Conservation (phyloP, 1,284 basidiomycete species). For the Cryptococcus sp. region DNA sequence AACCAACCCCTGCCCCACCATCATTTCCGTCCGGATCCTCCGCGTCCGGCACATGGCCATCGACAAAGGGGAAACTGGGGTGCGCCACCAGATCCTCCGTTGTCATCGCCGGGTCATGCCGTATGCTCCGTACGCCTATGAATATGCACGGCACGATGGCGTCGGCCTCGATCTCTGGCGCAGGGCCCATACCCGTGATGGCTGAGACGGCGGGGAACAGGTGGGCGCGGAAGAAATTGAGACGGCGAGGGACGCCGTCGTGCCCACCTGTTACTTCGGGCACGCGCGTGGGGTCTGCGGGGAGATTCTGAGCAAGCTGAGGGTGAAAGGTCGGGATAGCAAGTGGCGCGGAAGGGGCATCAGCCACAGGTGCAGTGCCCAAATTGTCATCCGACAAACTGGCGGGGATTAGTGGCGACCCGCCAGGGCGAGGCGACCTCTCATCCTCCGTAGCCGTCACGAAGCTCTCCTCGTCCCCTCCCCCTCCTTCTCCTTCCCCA, state of each 20-base stretch:
- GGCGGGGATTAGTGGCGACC: neutral
- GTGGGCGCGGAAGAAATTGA: constrained; percentile 51
- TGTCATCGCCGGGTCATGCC: constrained; percentile 35
- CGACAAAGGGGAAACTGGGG: constrained; percentile 41
- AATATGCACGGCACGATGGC: constrained; percentile 46
- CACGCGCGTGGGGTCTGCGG: constrained; percentile 7
- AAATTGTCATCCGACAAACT: neutral
- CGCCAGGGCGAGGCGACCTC: neutral
- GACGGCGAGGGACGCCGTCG: constrained; percentile 33
- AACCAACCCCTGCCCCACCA: neutral
- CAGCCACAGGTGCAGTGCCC: too few relatives aligned
- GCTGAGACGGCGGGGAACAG: constrained; percentile 39
- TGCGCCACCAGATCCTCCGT: constrained; percentile 40
- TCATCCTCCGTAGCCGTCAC: constrained; percentile 8
- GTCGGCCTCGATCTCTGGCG: constrained; percentile 1
- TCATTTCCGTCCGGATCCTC: neutral
- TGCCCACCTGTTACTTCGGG: constrained; percentile 29
- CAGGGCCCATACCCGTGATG: constrained; percentile 13
- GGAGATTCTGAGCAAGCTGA: neutral
- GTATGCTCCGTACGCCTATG: constrained; percentile 44
- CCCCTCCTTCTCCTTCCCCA: neutral
- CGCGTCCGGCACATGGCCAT: constrained; percentile 29
- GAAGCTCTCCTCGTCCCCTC: constrained; percentile 6
- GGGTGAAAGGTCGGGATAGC: constrained; percentile 26
- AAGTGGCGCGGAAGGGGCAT: neutral